Evolutionary conservation across 768 basidiomycete species (phyloP), one percentile per base, ranked within the genome.

Genomic region (Leccinum sublutescens): DNA sequence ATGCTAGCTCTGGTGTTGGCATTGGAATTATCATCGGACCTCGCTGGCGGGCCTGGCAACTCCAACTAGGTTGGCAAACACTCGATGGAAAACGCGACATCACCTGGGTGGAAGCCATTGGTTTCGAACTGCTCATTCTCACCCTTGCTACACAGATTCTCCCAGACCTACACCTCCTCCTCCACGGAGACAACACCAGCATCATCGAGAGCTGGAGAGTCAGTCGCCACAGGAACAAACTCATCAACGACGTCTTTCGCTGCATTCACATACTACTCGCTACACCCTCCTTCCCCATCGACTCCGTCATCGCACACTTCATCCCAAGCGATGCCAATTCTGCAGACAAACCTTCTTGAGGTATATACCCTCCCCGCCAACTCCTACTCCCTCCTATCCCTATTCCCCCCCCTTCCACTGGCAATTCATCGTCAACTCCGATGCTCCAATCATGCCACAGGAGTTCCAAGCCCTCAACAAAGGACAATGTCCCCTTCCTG

Each of bases 81-180:
- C 31, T 25, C 3, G 40, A 48, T 1, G 19, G 54, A 45, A 19
- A 52, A 10, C 8, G 43, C 3, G 66, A 68, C 43, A 68, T 68
- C 19, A 56, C 52, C 0, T 68, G 67, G 64, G 66, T 57, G 0
- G 66, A 68, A 58, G 67, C 66, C 3, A 4, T 68, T 21, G 57
- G 58, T 25, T n/a, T 54, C 21, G 40, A 54, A 29, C 25, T 40
- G 14, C 53, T 54, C 6, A 12, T 38, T 10, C 62, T 14, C 21
- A 60, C 49, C 50, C 36, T 21, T 15, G 52, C 52, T 15, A 15
- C 15, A 17, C 4, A 12, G 19, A 7, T n/a, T 47, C 17, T 10
- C 23, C 9, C 7, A 19, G 4, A 14, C 21, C 21, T 10, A 11
- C 47, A 21, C 21, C 7, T 47, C 45, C 15, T 47, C 19, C n/a